These are phyloP conservation scores for Starmerella stellata DNA, from an alignment of 805 yeast species.

Conservation along the genomic window DNA sequence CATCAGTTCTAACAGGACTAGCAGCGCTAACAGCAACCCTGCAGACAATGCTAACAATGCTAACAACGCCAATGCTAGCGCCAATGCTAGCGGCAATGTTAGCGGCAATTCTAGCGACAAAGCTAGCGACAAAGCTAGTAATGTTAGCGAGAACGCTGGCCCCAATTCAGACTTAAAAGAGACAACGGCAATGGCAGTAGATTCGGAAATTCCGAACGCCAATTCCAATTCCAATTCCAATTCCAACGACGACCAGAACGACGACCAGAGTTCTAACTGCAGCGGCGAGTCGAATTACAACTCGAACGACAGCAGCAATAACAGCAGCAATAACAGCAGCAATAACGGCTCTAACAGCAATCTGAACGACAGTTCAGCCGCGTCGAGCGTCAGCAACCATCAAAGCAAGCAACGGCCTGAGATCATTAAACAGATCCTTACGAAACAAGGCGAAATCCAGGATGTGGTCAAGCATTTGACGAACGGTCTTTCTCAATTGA, in stretches of 20 bases:
- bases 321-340: not conserved
- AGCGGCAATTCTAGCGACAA: too few relatives aligned
- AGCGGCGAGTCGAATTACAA: not conserved
- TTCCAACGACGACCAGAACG: not conserved
- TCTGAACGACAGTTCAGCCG: constrained; percentile 5
- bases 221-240: not conserved
- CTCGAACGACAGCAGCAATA: not conserved
- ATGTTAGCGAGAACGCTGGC: too few relatives aligned
- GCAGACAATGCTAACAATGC: too few relatives aligned
- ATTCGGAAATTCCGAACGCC: too few relatives aligned
- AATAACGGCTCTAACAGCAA: constrained; percentile 2
- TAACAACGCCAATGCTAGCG: too few relatives aligned
- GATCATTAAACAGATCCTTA: constrained; percentile 8
- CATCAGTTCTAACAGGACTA: too few relatives aligned
- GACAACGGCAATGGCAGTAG: too few relatives aligned
- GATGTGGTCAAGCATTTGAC: constrained; percentile 7
- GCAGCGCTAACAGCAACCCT: too few relatives aligned
- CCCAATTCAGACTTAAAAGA: too few relatives aligned
- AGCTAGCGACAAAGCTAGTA: too few relatives aligned
- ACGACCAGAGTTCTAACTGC: not conserved
- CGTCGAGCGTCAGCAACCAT: constrained; percentile 8
- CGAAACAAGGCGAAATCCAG: constrained; percentile 11
- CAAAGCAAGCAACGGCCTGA: too few relatives aligned
- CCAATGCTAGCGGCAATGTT: too few relatives aligned
- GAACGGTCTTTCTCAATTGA: not conserved